Evolutionary conservation across 2,329 filamentous ascomycete species (phyloP).

Genomic region (Diaporthe sp.): DNA sequence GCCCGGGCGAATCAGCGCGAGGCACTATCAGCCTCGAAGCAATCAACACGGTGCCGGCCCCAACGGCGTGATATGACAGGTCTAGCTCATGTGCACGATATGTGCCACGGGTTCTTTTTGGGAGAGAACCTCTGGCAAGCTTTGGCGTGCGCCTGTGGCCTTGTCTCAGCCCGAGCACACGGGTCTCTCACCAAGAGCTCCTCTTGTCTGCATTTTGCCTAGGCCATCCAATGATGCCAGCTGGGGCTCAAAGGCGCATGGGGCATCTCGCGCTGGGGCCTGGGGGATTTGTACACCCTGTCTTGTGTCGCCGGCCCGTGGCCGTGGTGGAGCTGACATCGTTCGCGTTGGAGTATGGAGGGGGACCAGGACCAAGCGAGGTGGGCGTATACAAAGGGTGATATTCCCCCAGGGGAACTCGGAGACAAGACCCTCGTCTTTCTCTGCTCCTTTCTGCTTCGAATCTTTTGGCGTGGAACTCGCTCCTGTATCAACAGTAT

Average conservation of each 20-base stretch:
- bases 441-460: not conserved
- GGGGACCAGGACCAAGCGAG: not conserved
- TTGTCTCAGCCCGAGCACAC: not conserved
- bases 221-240: not conserved
- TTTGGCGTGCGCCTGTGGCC: not conserved
- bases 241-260: not conserved
- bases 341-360: not conserved
- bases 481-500: not conserved
- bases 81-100: not conserved
- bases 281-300: too few species aligned
- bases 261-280: not conserved
- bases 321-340: not conserved
- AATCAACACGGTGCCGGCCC: not conserved
- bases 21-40: conserved; percentile 3
- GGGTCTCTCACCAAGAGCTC: not conserved
- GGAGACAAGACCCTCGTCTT: not conserved
- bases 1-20: conserved; percentile 22
- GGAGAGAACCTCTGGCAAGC: too few species aligned
- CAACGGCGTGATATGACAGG: not conserved
- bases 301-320: too few species aligned
- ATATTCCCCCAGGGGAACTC: not conserved
- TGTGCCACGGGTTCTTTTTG: too few species aligned
- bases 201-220: not conserved
- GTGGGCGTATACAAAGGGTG: not conserved
- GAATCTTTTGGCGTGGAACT: not conserved